A percentile compares a stretch with the other conserved stretches of the same genome.
phyloP scores from a whole-genome alignment of 306 rosid genomes.

The Ziziphus jujuba region DNA sequence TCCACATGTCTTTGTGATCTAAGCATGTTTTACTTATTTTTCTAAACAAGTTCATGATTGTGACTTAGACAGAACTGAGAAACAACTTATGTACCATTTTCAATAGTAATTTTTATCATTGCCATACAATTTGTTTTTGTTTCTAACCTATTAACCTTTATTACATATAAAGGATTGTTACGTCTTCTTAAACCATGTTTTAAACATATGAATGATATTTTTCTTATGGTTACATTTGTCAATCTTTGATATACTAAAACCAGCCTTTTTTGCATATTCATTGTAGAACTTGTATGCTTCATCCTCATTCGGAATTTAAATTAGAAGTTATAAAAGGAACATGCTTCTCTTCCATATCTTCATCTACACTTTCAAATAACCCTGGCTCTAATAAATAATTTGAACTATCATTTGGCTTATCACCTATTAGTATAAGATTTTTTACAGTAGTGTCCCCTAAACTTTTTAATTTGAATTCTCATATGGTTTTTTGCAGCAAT shows the following conservation, averaged over 20 bases:
- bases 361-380: too few relatives aligned
- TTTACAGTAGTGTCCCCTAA: too few relatives aligned
- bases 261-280: constrained; percentile 4
- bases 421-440: too few relatives aligned
- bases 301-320: background rate
- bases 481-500: too few relatives aligned
- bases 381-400: too few relatives aligned
- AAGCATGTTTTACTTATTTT: too few relatives aligned
- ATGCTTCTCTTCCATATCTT: too few relatives aligned
- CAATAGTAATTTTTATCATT: background rate
- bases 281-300: constrained; percentile 6
- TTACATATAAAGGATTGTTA: background rate
- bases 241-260: background rate
- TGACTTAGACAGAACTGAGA: background rate
- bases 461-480: too few relatives aligned
- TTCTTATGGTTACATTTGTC: constrained; percentile 2
- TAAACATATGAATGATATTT: background rate
- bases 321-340: too few relatives aligned
- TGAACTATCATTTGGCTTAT: too few relatives aligned
- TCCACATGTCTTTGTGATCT: too few relatives aligned
- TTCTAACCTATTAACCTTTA: background rate
- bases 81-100: too few relatives aligned
- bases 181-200: background rate
- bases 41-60: background rate
- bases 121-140: background rate